Conservation (phyloP, 768 basidiomycete species). For the Amanita pallidorosea region DNA sequence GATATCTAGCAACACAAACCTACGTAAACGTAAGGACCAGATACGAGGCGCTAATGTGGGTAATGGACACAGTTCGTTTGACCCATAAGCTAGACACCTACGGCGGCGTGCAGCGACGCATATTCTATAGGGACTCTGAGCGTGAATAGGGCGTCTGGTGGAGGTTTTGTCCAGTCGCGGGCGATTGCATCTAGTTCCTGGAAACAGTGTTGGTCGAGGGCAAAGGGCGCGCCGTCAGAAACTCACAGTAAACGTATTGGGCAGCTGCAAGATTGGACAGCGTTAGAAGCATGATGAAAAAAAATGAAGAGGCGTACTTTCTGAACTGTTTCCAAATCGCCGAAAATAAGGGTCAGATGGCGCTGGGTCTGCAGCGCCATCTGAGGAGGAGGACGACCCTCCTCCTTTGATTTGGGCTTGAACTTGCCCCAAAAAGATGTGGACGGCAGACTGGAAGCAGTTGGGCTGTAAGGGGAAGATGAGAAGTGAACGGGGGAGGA, state of each 20-base stretch:
- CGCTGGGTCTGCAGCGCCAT: slow-evolving; percentile 69
- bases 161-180: slow-evolving; percentile 80
- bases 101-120: slow-evolving; percentile 76
- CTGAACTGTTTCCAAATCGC: slow-evolving; percentile 79
- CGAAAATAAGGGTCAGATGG: slow-evolving; percentile 72
- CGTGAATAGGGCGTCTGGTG: slow-evolving; percentile 65
- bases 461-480: slow-evolving; percentile 41
- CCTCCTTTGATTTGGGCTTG: slow-evolving; percentile 62
- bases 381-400: slow-evolving; percentile 27
- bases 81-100: slow-evolving; percentile 25
- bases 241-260: slow-evolving; percentile 53
- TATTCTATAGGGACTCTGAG: slow-evolving; percentile 82
- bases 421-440: slow-evolving; percentile 55
- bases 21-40: slow-evolving; percentile 80
- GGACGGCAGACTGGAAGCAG: slow-evolving; percentile 49
- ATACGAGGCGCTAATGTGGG: slow-evolving; percentile 52
- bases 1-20: slow-evolving; percentile 13
- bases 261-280: slow-evolving; percentile 36
- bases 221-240: background rate
- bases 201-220: slow-evolving; percentile 6
- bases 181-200: slow-evolving; percentile 78
- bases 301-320: slow-evolving; percentile 31
- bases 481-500: slow-evolving; percentile 16
- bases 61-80: slow-evolving; percentile 11
- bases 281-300: slow-evolving; percentile 8